Percentiles rank a stretch among this genome's conserved stretches.
phyloP scores from a whole-genome alignment of 805 yeast genomes.

The Monosporozyma aquatica region DNA sequence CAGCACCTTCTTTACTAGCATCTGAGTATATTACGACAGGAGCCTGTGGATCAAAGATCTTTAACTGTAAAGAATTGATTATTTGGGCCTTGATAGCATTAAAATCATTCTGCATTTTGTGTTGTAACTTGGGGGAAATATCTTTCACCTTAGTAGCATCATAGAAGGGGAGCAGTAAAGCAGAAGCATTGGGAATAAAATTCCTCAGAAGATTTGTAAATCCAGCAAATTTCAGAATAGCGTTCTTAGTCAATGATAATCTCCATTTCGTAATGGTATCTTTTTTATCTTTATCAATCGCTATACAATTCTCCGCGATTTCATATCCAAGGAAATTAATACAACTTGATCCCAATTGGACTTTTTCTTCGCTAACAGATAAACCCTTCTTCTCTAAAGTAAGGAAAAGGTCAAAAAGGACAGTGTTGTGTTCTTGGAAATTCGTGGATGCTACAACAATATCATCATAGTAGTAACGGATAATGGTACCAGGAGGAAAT shows the following conservation, averaged over 20 bases:
- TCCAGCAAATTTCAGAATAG: constrained; percentile 4
- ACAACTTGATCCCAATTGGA: background rate
- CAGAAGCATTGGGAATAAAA: constrained; percentile 4
- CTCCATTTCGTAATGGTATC: constrained; percentile 1
- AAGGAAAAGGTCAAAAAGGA: background rate
- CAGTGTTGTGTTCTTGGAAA: background rate
- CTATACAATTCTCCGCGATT: background rate
- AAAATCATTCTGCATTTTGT: background rate
- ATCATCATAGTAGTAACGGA: constrained; percentile 6
- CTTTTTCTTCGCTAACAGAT: background rate
- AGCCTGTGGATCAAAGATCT: constrained; percentile 1
- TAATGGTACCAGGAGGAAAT: background rate
- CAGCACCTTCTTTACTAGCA: constrained; percentile 5
- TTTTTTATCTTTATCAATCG: constrained; percentile 3
- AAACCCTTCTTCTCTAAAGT: constrained; percentile 1
- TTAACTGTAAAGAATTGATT: background rate
- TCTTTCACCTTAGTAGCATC: background rate
- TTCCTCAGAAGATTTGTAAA: constrained; percentile 6
- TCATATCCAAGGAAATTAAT: constrained; percentile 2
- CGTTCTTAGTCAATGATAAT: constrained; percentile 2
- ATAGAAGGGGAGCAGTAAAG: constrained; percentile 3
- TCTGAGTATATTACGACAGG: constrained; percentile 3
- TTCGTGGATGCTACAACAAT: constrained; percentile 3
- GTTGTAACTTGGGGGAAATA: background rate
- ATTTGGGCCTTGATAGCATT: background rate